These are phyloP conservation scores for Pythium sukuiense DNA, from an alignment of 352 stramenopile species.

Conservation along the genomic window DNA sequence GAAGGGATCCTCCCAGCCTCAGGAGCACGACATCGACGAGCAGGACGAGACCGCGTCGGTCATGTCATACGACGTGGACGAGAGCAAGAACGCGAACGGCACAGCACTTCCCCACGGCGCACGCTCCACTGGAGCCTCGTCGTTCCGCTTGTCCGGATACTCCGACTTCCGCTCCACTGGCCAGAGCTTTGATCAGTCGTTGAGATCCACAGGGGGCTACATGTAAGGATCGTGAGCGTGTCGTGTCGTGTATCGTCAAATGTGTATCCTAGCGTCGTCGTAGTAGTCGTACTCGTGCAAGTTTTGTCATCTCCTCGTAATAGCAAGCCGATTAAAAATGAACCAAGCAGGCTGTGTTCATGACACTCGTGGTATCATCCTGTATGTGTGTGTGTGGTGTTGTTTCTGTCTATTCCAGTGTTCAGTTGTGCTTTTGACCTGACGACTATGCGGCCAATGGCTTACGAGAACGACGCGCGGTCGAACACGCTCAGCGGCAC, in stretches of 20 bases:
- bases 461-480: constrained; percentile 82
- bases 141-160: constrained; percentile 14
- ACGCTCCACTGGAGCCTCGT: constrained; percentile 9
- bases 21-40: constrained; percentile 19
- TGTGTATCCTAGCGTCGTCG: neutral
- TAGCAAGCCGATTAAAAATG: neutral
- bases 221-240: neutral
- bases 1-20: neutral
- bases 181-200: constrained; percentile 2
- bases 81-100: constrained; percentile 3
- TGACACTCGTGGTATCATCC: too few species aligned
- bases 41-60: constrained; percentile 20
- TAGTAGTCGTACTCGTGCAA: neutral
- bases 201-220: neutral
- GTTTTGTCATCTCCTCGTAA: neutral
- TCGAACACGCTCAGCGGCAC: constrained; percentile 80
- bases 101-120: neutral
- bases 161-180: constrained; percentile 25
- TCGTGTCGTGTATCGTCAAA: neutral
- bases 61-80: constrained; percentile 23
- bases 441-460: neutral
- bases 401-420: constrained; percentile 10
- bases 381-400: neutral
- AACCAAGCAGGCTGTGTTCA: neutral
- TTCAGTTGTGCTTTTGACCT: constrained; percentile 2